Percentiles rank a stretch among this genome's conserved stretches.
Evolutionary conservation across 106 monocot genomes (phyloP).

Genomic region (Iris macrosiphon): DNA sequence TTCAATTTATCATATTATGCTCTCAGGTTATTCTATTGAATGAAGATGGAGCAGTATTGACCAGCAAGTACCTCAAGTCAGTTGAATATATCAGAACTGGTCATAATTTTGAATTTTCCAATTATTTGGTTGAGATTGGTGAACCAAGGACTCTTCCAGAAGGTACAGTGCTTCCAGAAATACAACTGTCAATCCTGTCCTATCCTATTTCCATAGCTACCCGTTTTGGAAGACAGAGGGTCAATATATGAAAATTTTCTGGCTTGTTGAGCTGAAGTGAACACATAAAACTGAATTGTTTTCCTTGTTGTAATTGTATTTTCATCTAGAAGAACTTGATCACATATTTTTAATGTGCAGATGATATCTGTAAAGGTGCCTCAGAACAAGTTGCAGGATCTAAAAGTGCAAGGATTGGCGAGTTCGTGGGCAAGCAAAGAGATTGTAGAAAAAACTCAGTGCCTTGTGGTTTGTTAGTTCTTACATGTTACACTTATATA

Average conservation of each 20-base stretch:
- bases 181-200: no score
- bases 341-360: background rate
- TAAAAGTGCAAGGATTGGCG: background rate
- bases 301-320: background rate
- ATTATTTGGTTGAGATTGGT: constrained; percentile 31
- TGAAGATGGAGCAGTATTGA: constrained; percentile 26
- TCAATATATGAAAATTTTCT: no score
- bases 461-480: background rate
- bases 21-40: constrained; percentile 24
- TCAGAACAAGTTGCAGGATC: background rate
- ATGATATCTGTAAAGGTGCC: background rate
- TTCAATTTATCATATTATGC: no score
- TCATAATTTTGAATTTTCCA: constrained; percentile 14
- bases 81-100: constrained; percentile 16
- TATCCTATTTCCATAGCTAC: no score
- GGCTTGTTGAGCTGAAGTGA: no score
- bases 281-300: no score
- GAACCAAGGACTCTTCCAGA: constrained; percentile 9
- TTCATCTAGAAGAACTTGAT: background rate
- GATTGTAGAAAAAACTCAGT: background rate
- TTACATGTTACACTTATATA: no score
- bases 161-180: constrained; percentile 12
- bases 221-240: no score
- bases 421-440: background rate
- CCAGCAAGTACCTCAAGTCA: constrained; percentile 33